These are phyloP conservation scores for Naegleria lovaniensis DNA, from an alignment of 208 protist genomes.

Conservation along the genomic window DNA sequence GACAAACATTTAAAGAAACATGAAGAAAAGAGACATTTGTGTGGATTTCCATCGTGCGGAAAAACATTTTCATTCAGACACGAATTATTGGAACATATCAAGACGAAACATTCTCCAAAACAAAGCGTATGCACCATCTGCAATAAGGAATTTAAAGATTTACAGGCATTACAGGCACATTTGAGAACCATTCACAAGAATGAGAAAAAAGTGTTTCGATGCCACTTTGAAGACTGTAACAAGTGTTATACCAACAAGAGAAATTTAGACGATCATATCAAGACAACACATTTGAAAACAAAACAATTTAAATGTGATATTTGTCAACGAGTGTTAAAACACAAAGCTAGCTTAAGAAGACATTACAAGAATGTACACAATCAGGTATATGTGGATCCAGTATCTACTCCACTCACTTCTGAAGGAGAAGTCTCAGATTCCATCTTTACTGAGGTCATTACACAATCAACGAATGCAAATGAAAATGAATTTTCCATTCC, in stretches of 20 bases:
- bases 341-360: slow-evolving; percentile 8
- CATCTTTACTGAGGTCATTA: not conserved
- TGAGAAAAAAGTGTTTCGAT: not conserved
- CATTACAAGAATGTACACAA: not conserved
- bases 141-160: not conserved
- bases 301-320: slow-evolving; percentile 17
- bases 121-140: not conserved
- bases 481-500: not conserved
- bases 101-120: not conserved
- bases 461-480: not conserved
- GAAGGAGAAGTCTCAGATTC: not conserved
- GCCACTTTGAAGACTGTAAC: not conserved
- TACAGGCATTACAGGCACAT: not conserved
- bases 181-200: not conserved
- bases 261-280: not conserved
- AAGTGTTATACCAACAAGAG: not conserved
- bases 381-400: not conserved
- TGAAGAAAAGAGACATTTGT: slow-evolving; percentile 10
- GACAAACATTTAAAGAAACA: slow-evolving; percentile 2
- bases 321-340: not conserved
- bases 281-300: not conserved
- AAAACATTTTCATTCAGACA: not conserved
- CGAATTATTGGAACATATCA: slow-evolving; percentile 2
- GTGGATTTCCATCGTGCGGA: not conserved
- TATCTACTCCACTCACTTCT: not conserved